Evolutionary conservation across 2,329 filamentous ascomycete genomes (phyloP), one percentile per base, ranked within the genome.

Genomic region (Cladosporium sp.): DNA sequence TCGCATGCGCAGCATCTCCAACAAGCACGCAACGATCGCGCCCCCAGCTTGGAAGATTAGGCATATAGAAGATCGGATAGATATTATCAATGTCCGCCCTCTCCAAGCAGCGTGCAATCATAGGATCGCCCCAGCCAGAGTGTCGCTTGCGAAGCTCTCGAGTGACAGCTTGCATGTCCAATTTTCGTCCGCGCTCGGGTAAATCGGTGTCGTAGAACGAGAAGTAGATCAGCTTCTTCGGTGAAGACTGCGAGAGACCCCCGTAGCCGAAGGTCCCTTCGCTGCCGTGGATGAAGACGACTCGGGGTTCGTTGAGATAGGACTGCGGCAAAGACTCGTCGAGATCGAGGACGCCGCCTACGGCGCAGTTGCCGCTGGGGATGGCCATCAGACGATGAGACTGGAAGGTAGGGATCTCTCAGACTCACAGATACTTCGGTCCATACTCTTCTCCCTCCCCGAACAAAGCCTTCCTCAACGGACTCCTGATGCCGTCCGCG

Each of bases 221-320:
- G 39, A 63, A 68, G 57, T 65, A 68, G 39, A 68, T 26, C 25
- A 68, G 46, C 53, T 63, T 65, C 26, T 66, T 61, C 7, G 54
- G 28, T 2, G 48, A 26, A 28, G 65, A 28, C 23, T 53, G 48
- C 1, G 58, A 65, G 18, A 67, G 61, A 8, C 57, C 61, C 25
- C 79, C 77, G 70, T 83, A 84, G 3, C 82, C 82, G 67, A 84
- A 84, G 70, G 83, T 84, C 0, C 82, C 82, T 61, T 80, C 81
- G 1, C 78, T 74, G 2, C 82, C 81, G 64, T 82, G 81, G 0
- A 78, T 72, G 61, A 84, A 76, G 36, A 75, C 76, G 76, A 83
- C 80, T 5, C 77, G 26, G 11, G 49, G 77, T 18, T 73, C 67
- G 11, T 71, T 56, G 28, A 70, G 60, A 32, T 75, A 68, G 14